Evolutionary conservation across 805 yeast species (phyloP).

Genomic region (Starmerella stigmatis): DNA sequence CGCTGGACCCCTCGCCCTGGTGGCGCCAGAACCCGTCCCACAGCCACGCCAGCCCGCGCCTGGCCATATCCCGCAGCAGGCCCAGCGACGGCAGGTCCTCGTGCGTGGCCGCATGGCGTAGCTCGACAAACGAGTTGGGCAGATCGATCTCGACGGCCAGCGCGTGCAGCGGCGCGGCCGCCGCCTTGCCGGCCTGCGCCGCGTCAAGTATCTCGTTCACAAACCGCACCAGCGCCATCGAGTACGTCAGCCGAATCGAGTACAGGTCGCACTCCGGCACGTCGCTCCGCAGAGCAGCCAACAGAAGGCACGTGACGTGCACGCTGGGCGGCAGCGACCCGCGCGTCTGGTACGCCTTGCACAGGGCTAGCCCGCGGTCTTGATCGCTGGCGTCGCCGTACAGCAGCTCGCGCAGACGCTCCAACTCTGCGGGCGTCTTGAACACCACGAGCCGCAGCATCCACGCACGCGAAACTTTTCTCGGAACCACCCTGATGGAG

Average conservation of each 20-base stretch:
- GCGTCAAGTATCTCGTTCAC: conserved; percentile 90
- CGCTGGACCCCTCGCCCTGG: neutral
- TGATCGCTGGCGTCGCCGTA: conserved; percentile 21
- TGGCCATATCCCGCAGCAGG: conserved; percentile 50
- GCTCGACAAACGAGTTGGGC: conserved; percentile 77
- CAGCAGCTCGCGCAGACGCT: conserved; percentile 18
- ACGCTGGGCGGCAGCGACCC: conserved; percentile 25
- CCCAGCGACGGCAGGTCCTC: conserved; percentile 66
- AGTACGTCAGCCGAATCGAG: conserved; percentile 23
- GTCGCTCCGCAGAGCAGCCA: conserved; percentile 22
- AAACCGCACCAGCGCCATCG: conserved; percentile 55
- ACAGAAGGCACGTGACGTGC: conserved; percentile 24
- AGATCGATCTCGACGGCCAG: conserved; percentile 59
- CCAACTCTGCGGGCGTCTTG: conserved; percentile 14
- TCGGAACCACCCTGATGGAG: too few relatives aligned
- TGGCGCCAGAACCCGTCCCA: conserved; percentile 58
- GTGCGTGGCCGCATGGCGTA: conserved; percentile 85
- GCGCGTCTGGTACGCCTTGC: conserved; percentile 24
- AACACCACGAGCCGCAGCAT: conserved; percentile 22
- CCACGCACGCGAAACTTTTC: neutral
- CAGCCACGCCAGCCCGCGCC: conserved; percentile 65
- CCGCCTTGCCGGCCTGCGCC: conserved; percentile 60
- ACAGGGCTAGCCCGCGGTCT: conserved; percentile 20
- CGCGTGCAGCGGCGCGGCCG: conserved; percentile 66
- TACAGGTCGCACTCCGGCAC: conserved; percentile 22